phyloP scores from a whole-genome alignment of 2,329 filamentous ascomycete genomes.

The Neofusicoccum sp. region DNA sequence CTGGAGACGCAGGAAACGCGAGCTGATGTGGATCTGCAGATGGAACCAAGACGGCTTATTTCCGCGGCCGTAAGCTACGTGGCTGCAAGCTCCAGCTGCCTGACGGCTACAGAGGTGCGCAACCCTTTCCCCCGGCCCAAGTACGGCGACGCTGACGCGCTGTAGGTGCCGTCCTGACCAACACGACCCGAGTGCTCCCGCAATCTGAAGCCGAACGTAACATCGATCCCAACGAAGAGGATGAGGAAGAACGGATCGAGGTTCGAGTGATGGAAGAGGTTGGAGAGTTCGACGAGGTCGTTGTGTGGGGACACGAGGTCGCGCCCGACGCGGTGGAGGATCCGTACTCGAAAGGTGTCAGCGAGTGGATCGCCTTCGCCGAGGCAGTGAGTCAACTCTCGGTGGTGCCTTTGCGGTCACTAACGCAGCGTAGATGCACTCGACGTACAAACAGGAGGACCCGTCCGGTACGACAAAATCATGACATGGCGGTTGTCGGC shows the following conservation, averaged over 20 bases:
- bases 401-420: not conserved
- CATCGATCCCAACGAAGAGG: constrained; percentile 22
- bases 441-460: not conserved
- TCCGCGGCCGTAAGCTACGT: constrained; percentile 76
- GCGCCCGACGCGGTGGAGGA: constrained; percentile 62
- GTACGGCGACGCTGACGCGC: constrained; percentile 10
- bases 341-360: constrained; percentile 69
- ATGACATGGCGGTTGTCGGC: too few species aligned
- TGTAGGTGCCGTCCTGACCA: constrained; percentile 22
- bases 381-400: constrained; percentile 52
- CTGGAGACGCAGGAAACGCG: not conserved
- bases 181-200: constrained; percentile 14
- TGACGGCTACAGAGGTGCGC: constrained; percentile 62
- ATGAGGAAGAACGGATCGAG: constrained; percentile 23
- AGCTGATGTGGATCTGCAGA: not conserved
- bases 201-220: constrained; percentile 18
- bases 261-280: constrained; percentile 57
- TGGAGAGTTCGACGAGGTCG: constrained; percentile 68
- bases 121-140: not conserved
- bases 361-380: constrained; percentile 78
- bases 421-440: constrained; percentile 1
- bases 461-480: not conserved
- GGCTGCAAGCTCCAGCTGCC: constrained; percentile 68
- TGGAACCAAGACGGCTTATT: constrained; percentile 59
- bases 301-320: constrained; percentile 82